Base-by-base conservation (phyloP, 768 basidiomycete genomes). In the Mycena indigotica region DNA sequence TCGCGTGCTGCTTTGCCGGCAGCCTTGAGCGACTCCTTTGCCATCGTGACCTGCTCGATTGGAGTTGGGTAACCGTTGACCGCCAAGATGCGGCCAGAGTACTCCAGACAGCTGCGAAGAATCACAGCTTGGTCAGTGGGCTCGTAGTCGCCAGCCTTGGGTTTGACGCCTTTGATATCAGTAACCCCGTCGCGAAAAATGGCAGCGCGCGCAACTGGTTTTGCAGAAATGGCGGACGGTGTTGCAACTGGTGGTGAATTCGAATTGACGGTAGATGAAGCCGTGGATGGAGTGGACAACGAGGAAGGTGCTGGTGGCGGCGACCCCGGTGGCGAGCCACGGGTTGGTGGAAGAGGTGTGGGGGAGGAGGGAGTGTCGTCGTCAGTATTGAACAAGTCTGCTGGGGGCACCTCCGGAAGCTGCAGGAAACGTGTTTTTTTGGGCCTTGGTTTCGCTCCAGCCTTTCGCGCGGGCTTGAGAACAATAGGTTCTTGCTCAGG, bases 111-210 rank as follows among this genome's bases (percentile, higher is more conserved):
- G 2, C 48, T 48, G 1, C 57, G 48, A 2, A 54, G 26, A 26
- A 54, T 28, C 17, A 58, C 29, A 15, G 46, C 38, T 15, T 29
- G 28, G 1, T 15, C 15, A 12, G 41, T n/a, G 5, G 19, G 13
- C 10, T n/a, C 23, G 26, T 56, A 56, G 16, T 56, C 46, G 10
- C 23, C 13, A 5, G 55, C 55, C 46, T 50, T 50, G 3, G 55
- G 55, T 21, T 56, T 56, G n/a, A n/a, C n/a, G 3, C 4, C 3
- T 21, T 48, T 17, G 24, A 21, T 19, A 6, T 21, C 24, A 8
- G 29, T n/a, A 21, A 49, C 26, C 3, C 48, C 55, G 17, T 56
- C 46, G 23, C 30, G 30, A 26, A 56, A 56, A 12, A 44, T 21
- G 25, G 24, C 24, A 6, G 21, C 4, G 8, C 13, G 46, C 28